Evolutionary conservation across 768 basidiomycete species (phyloP).

Genomic region (Gymnopilus dilepis): DNA sequence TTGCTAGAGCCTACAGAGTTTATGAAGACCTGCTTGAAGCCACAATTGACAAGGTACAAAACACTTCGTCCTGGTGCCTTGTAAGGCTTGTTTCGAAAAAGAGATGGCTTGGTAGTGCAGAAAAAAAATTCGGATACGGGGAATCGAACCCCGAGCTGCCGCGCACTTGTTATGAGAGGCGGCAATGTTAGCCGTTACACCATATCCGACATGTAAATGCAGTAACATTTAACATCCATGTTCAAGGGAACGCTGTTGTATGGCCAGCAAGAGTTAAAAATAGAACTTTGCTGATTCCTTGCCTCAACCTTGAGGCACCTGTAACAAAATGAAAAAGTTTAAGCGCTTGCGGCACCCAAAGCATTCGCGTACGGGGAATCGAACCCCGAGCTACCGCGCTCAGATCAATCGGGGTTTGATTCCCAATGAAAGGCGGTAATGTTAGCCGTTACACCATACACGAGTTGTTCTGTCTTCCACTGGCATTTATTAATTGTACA

Average conservation of each 20-base stretch:
- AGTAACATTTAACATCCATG: background rate
- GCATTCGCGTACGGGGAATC: slow-evolving; percentile 49
- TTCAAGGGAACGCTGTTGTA: background rate
- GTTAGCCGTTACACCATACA: slow-evolving; percentile 67
- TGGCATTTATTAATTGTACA: too few species aligned
- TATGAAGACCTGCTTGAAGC: too few species aligned
- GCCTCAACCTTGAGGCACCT: too few species aligned
- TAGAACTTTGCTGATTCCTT: too few species aligned
- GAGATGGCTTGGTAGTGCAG: too few species aligned
- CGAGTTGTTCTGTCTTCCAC: too few species aligned
- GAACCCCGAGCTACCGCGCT: slow-evolving; percentile 60
- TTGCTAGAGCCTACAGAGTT: too few species aligned
- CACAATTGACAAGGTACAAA: too few species aligned
- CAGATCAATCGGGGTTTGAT: background rate
- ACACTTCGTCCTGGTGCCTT: too few species aligned
- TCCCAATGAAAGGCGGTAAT: slow-evolving; percentile 57
- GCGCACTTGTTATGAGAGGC: slow-evolving; percentile 53
- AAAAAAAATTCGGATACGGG: slow-evolving; percentile 49
- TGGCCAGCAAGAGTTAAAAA: too few species aligned
- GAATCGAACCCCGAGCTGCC: slow-evolving; percentile 65
- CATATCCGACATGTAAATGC: slow-evolving; percentile 46
- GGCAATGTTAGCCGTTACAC: slow-evolving; percentile 74
- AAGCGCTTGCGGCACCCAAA: background rate
- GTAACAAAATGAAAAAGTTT: too few species aligned
- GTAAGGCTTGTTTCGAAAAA: too few species aligned